These are phyloP conservation scores for Saccharomycopsis selenospora DNA, from an alignment of 805 yeast genomes.

Conservation along the genomic window DNA sequence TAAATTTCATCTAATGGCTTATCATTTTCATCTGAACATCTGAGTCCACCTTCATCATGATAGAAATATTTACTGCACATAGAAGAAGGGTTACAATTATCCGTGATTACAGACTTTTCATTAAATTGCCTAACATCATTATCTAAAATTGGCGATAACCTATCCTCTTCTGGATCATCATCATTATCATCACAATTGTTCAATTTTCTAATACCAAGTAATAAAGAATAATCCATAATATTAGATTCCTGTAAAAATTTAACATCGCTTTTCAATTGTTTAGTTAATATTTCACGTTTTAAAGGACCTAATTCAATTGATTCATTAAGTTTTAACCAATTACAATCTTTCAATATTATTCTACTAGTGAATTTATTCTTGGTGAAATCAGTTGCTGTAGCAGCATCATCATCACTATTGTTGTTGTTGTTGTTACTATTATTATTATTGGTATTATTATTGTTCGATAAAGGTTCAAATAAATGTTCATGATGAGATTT, in stretches of 20 bases:
- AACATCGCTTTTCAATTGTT: conserved; percentile 74
- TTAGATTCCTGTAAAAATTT: conserved; percentile 61
- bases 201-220: conserved; percentile 64
- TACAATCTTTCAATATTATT: conserved; percentile 73
- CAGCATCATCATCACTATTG: background rate
- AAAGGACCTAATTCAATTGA: conserved; percentile 69
- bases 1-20: conserved; percentile 63
- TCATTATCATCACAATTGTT: conserved; percentile 19
- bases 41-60: conserved; percentile 77
- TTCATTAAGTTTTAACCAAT: conserved; percentile 69
- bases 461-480: background rate
- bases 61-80: conserved; percentile 46
- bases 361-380: conserved; percentile 24
- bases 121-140: conserved; percentile 54
- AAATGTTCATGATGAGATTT: background rate
- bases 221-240: conserved; percentile 91
- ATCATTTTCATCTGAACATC: conserved; percentile 58
- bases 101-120: too few species aligned
- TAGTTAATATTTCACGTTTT: conserved; percentile 50
- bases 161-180: conserved; percentile 26
- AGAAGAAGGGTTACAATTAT: too few species aligned
- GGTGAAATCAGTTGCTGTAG: conserved; percentile 24
- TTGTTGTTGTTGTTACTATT: background rate
- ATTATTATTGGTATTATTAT: background rate
- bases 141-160: conserved; percentile 50